These are phyloP conservation scores for Clitopilus passeckerianus DNA, from an alignment of 768 basidiomycete species.

Conservation along the genomic window DNA sequence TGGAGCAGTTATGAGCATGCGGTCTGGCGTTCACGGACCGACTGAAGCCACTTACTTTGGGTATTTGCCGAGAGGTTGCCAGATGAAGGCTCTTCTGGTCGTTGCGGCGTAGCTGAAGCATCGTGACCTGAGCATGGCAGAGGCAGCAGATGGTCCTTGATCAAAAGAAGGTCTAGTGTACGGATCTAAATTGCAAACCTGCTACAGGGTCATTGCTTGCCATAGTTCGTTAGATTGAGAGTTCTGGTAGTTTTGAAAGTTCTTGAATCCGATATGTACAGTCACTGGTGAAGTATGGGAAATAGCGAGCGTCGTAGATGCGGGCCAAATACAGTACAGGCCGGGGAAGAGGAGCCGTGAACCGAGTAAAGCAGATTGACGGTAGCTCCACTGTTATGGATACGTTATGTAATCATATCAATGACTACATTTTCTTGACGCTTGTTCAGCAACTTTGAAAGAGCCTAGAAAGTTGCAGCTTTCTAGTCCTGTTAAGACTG, in stretches of 20 bases:
- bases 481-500: too few species aligned
- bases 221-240: neutral
- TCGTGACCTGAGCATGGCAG: neutral
- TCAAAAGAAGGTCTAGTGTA: neutral
- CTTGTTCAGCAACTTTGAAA: too few species aligned
- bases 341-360: neutral
- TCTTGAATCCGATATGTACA: too few species aligned
- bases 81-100: neutral
- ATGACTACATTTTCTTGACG: neutral
- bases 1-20: neutral
- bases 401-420: neutral
- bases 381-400: neutral
- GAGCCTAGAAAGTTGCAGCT: too few species aligned
- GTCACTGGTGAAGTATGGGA: too few species aligned
- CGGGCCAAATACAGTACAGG: too few species aligned
- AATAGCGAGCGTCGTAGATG: too few species aligned
- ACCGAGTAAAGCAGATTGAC: neutral
- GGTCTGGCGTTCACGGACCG: neutral
- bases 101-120: neutral
- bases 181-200: neutral
- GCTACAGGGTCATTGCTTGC: neutral
- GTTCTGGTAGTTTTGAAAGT: neutral
- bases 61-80: neutral
- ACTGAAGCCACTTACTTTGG: neutral
- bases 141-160: neutral